Evolutionary conservation across 306 rosid genomes (phyloP).

Genomic region (Malus orientalis): DNA sequence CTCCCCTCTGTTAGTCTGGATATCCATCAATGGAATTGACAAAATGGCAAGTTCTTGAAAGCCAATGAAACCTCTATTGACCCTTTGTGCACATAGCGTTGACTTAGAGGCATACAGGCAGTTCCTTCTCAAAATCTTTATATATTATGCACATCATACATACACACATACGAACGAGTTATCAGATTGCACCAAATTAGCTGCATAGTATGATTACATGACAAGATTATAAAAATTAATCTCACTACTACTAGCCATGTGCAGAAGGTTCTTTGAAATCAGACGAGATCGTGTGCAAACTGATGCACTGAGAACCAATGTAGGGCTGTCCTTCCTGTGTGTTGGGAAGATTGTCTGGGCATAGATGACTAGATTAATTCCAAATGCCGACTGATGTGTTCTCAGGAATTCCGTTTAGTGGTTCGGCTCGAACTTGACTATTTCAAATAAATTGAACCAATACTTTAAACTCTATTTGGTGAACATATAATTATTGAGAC

Average conservation of each 20-base stretch:
- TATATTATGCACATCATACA: background rate
- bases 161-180: background rate
- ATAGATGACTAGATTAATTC: background rate
- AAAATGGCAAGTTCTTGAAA: background rate
- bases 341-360: background rate
- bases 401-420: background rate
- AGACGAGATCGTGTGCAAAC: no score
- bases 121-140: background rate
- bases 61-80: background rate
- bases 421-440: background rate
- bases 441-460: background rate
- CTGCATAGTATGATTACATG: background rate
- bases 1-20: background rate
- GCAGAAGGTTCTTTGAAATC: no score
- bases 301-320: background rate
- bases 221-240: background rate
- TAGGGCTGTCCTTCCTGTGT: background rate
- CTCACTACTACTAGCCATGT: no score
- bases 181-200: background rate
- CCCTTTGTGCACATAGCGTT: background rate
- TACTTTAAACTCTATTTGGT: background rate
- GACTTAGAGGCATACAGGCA: background rate
- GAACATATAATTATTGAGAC: background rate
- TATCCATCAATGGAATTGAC: background rate
- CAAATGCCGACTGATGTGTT: background rate